Base-by-base conservation (phyloP, 1,139 yeast species). In the Geotrichum europaeum region DNA sequence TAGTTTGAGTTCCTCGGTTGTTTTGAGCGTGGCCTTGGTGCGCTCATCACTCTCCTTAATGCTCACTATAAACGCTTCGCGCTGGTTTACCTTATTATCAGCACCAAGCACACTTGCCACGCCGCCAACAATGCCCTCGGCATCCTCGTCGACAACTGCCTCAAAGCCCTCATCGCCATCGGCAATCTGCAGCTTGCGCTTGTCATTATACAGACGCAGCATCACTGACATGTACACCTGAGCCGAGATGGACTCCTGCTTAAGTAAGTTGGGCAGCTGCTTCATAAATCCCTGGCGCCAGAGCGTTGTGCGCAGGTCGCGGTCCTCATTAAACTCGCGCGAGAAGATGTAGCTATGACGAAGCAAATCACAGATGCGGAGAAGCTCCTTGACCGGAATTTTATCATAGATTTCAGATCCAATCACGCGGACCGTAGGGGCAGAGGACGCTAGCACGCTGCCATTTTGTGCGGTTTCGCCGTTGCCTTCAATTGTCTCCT, bases 241-340 rank as follows among this genome's bases (percentile, higher is more conserved):
- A 1, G 96, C 87, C 0, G 97, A 84, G 24, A 92, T 85, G 0
- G 96, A 86, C 73, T 95, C 99, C 74, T 95, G 99, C 68, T 89
- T 89, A 67, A 92, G 78, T 67, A 95, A 78, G 69, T 94, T 95
- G 28, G 99, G 99, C 64, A 92, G 80, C 70, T 94, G 87, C 69
- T 90, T 96, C 76, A 92, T 94, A 47, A 91, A 86, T 2, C 97
- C 97, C 9, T 95, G 90, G 70, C 91, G 89, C 87, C 96, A 92
- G 55, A 95, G 79, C 65, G 96, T 79, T 25, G 89, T 87, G 66
- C 99, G 80, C 66, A 94, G 79, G 61, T 90, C 94, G 71, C 88
- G 87, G 73, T 95, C 92, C 65, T 87, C 94, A 73, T 95, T 95
- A 78, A 95, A 95, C 62, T 81, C 83, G 67, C 87, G 84, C 4